A percentile compares a stretch with the other conserved stretches of the same genome.
Conservation (phyloP, 768 basidiomycete genomes). For the Pisolithus albus region DNA sequence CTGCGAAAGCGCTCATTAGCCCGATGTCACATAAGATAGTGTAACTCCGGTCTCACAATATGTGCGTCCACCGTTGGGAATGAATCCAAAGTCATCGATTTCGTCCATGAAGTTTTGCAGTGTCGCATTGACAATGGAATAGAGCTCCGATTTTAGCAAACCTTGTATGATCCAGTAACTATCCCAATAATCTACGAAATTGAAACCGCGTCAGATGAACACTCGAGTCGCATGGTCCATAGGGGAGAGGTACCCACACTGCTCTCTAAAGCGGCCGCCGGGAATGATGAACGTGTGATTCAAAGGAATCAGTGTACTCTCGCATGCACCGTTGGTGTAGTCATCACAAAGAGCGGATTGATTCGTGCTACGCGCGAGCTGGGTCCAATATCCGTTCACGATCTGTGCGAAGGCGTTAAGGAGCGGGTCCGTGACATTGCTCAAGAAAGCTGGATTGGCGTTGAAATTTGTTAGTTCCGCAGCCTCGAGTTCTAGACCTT, state of each 20-base stretch:
- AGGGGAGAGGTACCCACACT: slow-evolving; percentile 47
- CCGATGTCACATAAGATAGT: not conserved
- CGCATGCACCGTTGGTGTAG: slow-evolving; percentile 47
- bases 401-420: slow-evolving; percentile 67
- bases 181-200: slow-evolving; percentile 46
- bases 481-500: slow-evolving; percentile 76
- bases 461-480: slow-evolving; percentile 59
- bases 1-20: slow-evolving; percentile 26
- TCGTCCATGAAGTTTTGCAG: slow-evolving; percentile 96
- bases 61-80: slow-evolving; percentile 90
- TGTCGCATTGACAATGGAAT: slow-evolving; percentile 64
- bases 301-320: slow-evolving; percentile 81
- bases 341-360: slow-evolving; percentile 54
- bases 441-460: slow-evolving; percentile 56
- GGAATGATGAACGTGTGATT: slow-evolving; percentile 92
- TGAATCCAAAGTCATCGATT: slow-evolving; percentile 75
- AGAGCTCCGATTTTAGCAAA: slow-evolving; percentile 73
- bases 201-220: not conserved
- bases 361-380: slow-evolving; percentile 74
- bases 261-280: slow-evolving; percentile 79
- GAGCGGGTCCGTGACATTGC: slow-evolving; percentile 62
- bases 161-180: slow-evolving; percentile 89
- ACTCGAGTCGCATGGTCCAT: not conserved
- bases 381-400: slow-evolving; percentile 84
- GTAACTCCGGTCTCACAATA: slow-evolving; percentile 51